Evolutionary conservation across 768 basidiomycete species (phyloP), one percentile per base, ranked within the genome.

Genomic region (Podaxis carcinomalis): DNA sequence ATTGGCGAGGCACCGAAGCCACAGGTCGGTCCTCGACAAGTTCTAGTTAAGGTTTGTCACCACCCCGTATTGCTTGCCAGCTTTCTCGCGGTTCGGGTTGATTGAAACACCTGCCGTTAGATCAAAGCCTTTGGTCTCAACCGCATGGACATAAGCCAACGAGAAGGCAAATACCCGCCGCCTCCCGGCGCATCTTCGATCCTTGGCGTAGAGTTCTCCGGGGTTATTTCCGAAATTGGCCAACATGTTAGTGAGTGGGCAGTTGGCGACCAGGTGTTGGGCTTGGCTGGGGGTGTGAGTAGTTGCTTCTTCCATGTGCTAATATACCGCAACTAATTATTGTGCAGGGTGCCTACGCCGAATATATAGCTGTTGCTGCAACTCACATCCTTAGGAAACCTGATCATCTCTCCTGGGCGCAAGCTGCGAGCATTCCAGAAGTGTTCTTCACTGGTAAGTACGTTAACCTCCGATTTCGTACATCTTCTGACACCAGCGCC

Each of bases 371-470:
- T 27, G 83, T 86, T 44, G 77, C 81, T 6, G 78, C 86, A 62
- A 83, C 82, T 2, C 83, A 91, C 74, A 70, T 96, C 60, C 74
- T 93, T 61, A 77, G 69, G 63, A 97, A 98, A 72, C 93, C 94
- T 5, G 69, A 71, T 27, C 74, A 87, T 69, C 75, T 98, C 62
- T 83, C 86, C 32, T 96, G 90, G 90, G 79, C 76, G 0, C 87
- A 97, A 68, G 93, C 93, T 7, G 93, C 95, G 13, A 88, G 86
- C 65, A 85, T 97, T 42, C 92, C 92, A 0, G 95, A 98, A 75
- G 87, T 83, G 62, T 95, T 89, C 75, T 75, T 97, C 59, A 97
- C 95, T 57, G 93, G 93, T 86, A 65, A 64, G 76, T 28, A 13
- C 7, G 7, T 13, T 25, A 28, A 11, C 25, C 47, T 27, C n/a